Conservation (phyloP, 768 basidiomycete genomes). For the Phaeotremella skinneri region DNA sequence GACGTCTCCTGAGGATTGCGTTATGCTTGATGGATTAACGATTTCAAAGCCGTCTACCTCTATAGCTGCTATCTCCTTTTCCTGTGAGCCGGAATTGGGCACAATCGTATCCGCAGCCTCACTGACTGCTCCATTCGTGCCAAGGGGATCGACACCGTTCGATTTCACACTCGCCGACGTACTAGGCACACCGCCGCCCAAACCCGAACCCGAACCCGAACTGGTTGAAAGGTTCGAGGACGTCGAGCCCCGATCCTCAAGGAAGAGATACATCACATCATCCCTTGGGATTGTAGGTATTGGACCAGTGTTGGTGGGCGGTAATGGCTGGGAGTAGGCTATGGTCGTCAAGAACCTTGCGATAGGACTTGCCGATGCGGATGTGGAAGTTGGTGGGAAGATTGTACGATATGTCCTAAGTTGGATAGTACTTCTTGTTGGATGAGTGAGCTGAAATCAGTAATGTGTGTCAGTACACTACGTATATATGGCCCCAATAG, state of each 20-base stretch:
- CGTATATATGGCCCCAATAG: not conserved
- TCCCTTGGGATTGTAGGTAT: conserved; percentile 15
- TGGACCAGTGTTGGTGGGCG: conserved; percentile 1
- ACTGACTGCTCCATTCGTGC: no score
- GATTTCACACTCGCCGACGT: no score
- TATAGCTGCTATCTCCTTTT: not conserved
- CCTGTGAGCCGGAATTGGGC: no score
- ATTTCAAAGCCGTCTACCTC: not conserved
- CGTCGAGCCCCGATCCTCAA: conserved; percentile 20
- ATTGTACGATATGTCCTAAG: conserved; percentile 35
- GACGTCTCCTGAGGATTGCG: no score
- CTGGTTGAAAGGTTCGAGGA: not conserved
- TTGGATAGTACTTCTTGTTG: conserved; percentile 28
- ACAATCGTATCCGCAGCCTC: no score
- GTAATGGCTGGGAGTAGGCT: conserved; percentile 18
- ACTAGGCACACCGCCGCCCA: no score
- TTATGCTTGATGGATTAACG: not conserved
- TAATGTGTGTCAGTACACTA: conserved; percentile 2
- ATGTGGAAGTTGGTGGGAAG: conserved; percentile 11
- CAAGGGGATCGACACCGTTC: not conserved
- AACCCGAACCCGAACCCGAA: no score
- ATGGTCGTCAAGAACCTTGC: conserved; percentile 25
- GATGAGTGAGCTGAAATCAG: conserved; percentile 23
- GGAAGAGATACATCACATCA: conserved; percentile 36
- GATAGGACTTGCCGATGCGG: conserved; percentile 7